A percentile compares a stretch with the other conserved stretches of the same genome.
Conservation (phyloP, 1,284 basidiomycete species). For the Marasmius tenuissimus region DNA sequence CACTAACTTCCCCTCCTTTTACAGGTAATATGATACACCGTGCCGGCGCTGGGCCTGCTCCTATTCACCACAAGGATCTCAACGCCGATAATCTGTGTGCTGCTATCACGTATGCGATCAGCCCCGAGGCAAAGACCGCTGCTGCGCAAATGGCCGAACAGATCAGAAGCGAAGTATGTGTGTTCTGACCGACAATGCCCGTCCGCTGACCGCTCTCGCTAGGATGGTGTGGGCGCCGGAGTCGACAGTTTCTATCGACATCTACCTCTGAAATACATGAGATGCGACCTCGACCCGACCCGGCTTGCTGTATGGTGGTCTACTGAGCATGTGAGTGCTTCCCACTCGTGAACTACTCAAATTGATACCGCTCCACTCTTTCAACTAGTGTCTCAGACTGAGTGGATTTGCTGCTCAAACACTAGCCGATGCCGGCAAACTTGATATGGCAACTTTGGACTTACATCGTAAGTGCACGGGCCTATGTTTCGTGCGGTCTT, state of each 20-base stretch:
- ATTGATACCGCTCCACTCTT: not conserved
- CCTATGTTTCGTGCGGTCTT: not conserved
- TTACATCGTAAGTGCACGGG: slow-evolving; percentile 40
- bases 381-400: slow-evolving; percentile 54
- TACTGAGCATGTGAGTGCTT: slow-evolving; percentile 38
- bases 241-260: slow-evolving; percentile 62
- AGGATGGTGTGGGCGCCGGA: slow-evolving; percentile 51
- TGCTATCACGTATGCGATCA: slow-evolving; percentile 51
- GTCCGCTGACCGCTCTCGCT: not conserved
- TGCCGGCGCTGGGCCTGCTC: slow-evolving; percentile 62
- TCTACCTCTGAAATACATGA: slow-evolving; percentile 61
- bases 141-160: slow-evolving; percentile 51
- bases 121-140: slow-evolving; percentile 42
- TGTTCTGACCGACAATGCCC: not conserved
- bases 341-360: not conserved
- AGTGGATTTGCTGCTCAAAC: slow-evolving; percentile 55
- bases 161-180: slow-evolving; percentile 50
- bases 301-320: slow-evolving; percentile 62
- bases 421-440: slow-evolving; percentile 42
- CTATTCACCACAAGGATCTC: slow-evolving; percentile 56
- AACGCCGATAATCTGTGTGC: slow-evolving; percentile 49
- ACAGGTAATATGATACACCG: slow-evolving; percentile 56
- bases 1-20: not conserved
- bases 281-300: slow-evolving; percentile 55
- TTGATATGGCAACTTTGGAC: slow-evolving; percentile 44